phyloP scores from a whole-genome alignment of 164 flowering plant genomes.

The Stephania yunnanensis region DNA sequence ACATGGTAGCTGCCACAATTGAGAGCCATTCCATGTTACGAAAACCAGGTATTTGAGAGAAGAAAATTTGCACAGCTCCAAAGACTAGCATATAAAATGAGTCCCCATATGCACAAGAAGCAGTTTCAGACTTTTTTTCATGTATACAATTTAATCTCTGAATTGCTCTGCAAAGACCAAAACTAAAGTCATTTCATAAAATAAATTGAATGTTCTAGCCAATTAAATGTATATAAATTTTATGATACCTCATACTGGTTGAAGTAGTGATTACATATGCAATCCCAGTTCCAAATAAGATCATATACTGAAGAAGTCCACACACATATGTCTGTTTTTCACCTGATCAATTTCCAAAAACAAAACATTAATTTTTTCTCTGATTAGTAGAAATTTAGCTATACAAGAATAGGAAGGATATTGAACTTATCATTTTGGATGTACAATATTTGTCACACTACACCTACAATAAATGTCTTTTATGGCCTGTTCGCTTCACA shows the following conservation, averaged over 20 bases:
- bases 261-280: slow-evolving; percentile 36
- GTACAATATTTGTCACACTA: no score
- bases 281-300: slow-evolving; percentile 34
- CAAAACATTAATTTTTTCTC: not conserved
- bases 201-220: no score
- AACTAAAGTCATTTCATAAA: not conserved
- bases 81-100: slow-evolving; percentile 52
- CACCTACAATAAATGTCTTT: no score
- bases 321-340: slow-evolving; percentile 33
- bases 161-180: slow-evolving; percentile 51
- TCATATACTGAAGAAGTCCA: slow-evolving; percentile 37
- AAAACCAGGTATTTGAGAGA: slow-evolving; percentile 74
- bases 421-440: no score
- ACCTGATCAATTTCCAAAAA: slow-evolving; percentile 27
- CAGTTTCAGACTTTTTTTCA: slow-evolving; percentile 53
- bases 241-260: slow-evolving; percentile 30
- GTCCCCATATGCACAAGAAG: slow-evolving; percentile 42
- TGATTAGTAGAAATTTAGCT: no score
- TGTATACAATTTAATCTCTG: slow-evolving; percentile 68
- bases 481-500: no score
- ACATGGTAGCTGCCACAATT: slow-evolving; percentile 35
- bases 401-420: no score
- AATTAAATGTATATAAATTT: no score
- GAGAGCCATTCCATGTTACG: slow-evolving; percentile 63
- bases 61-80: slow-evolving; percentile 51